These are phyloP conservation scores for Mucor indicus DNA, from an alignment of 371 early-diverging fungal species.

Conservation along the genomic window DNA sequence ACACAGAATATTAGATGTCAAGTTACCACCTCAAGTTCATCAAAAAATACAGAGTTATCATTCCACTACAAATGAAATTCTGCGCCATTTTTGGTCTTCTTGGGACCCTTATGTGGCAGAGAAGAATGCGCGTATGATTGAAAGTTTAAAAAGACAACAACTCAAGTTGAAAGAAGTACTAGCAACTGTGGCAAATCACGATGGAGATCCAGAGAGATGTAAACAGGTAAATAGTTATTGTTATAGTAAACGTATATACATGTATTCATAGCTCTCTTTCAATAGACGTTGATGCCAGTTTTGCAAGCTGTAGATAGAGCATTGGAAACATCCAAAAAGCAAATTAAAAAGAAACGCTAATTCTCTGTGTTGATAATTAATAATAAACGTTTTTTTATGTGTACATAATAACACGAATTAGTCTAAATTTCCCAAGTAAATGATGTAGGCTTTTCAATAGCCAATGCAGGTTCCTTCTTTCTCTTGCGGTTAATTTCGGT, in stretches of 20 bases:
- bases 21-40: constrained; percentile 41
- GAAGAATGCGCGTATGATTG: constrained; percentile 56
- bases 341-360: constrained; percentile 39
- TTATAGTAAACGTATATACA: background rate
- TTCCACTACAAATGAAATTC: constrained; percentile 60
- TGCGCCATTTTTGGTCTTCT: constrained; percentile 66
- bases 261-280: background rate
- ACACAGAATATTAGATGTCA: constrained; percentile 34
- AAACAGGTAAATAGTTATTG: constrained; percentile 26
- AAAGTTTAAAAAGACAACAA: constrained; percentile 47
- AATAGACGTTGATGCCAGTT: constrained; percentile 50
- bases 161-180: constrained; percentile 47
- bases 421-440: constrained; percentile 37
- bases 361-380: no score
- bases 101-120: constrained; percentile 47
- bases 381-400: no score
- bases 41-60: constrained; percentile 54
- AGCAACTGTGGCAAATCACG: constrained; percentile 22
- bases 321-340: constrained; percentile 53
- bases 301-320: constrained; percentile 47
- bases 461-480: constrained; percentile 70
- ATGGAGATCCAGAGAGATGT: constrained; percentile 33
- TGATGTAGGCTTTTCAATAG: constrained; percentile 53
- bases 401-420: no score
- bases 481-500: constrained; percentile 63